phyloP scores from a whole-genome alignment of 164 flowering plant species.

The Stephania cephalantha region DNA sequence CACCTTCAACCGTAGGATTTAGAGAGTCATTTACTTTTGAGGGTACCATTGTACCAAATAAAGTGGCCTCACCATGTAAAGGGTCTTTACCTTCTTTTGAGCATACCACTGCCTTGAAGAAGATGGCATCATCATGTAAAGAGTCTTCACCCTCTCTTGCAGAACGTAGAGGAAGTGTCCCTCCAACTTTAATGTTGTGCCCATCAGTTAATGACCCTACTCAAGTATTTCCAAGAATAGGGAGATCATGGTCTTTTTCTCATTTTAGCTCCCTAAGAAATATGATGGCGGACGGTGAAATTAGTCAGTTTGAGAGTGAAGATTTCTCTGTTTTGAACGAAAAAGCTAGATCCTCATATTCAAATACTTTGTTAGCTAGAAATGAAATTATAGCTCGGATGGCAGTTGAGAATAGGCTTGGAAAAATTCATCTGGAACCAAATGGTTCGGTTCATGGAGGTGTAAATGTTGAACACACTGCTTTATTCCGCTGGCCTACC shows the following conservation, averaged over 20 bases:
- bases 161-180: conserved; percentile 60
- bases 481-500: conserved; percentile 37
- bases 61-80: too few relatives aligned
- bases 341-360: conserved; percentile 23
- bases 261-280: conserved; percentile 27
- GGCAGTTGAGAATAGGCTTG: conserved; percentile 16
- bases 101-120: background rate
- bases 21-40: too few relatives aligned
- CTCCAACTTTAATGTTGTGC: conserved; percentile 45
- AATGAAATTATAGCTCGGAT: conserved; percentile 7
- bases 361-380: conserved; percentile 12
- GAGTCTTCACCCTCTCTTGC: conserved; percentile 50
- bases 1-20: too few relatives aligned
- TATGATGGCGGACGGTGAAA: conserved; percentile 18
- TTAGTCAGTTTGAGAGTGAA: conserved; percentile 14
- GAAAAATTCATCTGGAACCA: conserved; percentile 8
- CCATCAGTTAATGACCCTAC: conserved; percentile 34
- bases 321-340: conserved; percentile 13
- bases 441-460: conserved; percentile 6
- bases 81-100: too few relatives aligned
- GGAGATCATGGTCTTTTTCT: conserved; percentile 45
- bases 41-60: too few relatives aligned
- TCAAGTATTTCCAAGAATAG: conserved; percentile 26
- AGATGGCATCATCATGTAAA: conserved; percentile 29
- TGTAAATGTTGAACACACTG: conserved; percentile 13